Evolutionary conservation across 306 rosid genomes (phyloP).

Genomic region (Malus sylvestris): DNA sequence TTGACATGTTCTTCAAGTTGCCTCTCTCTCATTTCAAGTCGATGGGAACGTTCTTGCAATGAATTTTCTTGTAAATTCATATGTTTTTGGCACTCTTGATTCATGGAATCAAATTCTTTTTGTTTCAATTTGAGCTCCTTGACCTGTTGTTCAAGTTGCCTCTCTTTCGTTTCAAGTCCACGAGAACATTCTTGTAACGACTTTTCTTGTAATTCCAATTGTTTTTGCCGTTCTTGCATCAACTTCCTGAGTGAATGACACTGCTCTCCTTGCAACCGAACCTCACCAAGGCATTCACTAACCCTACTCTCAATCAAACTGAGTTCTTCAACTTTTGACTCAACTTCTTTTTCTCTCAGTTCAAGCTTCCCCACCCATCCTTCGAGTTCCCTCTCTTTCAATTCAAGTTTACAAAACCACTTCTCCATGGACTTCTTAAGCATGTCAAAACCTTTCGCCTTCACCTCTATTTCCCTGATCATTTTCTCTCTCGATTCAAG

Average conservation of each 20-base stretch:
- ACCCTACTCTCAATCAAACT: conserved; percentile 1
- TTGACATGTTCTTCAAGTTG: background rate
- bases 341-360: background rate
- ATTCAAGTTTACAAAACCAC: background rate
- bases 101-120: background rate
- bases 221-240: conserved; percentile 14
- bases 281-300: conserved; percentile 20
- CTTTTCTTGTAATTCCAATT: background rate
- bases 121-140: no score
- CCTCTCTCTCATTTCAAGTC: no score
- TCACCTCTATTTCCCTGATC: background rate
- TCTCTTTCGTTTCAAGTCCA: background rate
- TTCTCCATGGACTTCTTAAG: conserved; percentile 10
- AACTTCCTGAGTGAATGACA: background rate
- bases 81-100: no score
- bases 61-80: no score
- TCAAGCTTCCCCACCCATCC: background rate
- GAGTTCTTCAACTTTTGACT: background rate
- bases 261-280: conserved; percentile 16
- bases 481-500: background rate
- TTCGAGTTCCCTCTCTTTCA: conserved; percentile 4
- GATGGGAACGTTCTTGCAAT: no score
- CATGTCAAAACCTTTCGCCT: background rate
- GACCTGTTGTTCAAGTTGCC: no score
- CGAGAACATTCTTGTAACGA: background rate